phyloP scores from a whole-genome alignment of 2,329 filamentous ascomycete species.

The Elsinoe necatrix region DNA sequence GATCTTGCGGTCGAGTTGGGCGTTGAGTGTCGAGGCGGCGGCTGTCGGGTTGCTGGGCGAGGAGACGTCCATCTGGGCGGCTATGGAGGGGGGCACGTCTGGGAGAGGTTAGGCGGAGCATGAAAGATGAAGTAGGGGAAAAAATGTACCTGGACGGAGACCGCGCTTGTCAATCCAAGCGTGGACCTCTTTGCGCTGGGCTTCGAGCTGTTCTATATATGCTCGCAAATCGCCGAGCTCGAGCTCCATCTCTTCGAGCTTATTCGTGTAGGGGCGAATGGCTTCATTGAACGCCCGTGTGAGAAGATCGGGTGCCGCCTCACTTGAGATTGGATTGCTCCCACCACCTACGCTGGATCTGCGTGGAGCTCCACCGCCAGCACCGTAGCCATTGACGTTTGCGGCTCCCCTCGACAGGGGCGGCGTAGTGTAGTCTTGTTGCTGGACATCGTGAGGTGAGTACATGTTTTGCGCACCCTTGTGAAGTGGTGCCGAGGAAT shows the following conservation, averaged over 20 bases:
- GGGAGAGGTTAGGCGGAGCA: slow-evolving; percentile 13
- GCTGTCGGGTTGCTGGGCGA: slow-evolving; percentile 34
- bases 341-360: slow-evolving; percentile 3
- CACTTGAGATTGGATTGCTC: slow-evolving; percentile 20
- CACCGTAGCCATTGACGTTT: slow-evolving; percentile 22
- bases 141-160: slow-evolving; percentile 40
- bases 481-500: slow-evolving; percentile 21
- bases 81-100: slow-evolving; percentile 47
- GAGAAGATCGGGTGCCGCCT: slow-evolving; percentile 44
- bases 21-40: slow-evolving; percentile 44
- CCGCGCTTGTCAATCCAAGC: slow-evolving; percentile 50
- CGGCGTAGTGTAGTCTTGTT: slow-evolving; percentile 15
- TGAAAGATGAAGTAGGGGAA: background rate
- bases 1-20: slow-evolving; percentile 51
- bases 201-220: slow-evolving; percentile 44
- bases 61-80: slow-evolving; percentile 45
- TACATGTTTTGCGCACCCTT: slow-evolving; percentile 23
- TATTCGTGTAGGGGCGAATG: slow-evolving; percentile 44
- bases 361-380: slow-evolving; percentile 17
- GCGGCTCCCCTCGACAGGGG: slow-evolving; percentile 15
- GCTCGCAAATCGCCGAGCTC: slow-evolving; percentile 43
- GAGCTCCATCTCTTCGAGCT: slow-evolving; percentile 44
- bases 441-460: slow-evolving; percentile 18
- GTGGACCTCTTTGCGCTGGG: slow-evolving; percentile 44
- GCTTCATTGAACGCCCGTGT: slow-evolving; percentile 47